These are phyloP conservation scores for Emmonsiellopsis sp. DNA, from an alignment of 2,329 filamentous ascomycete species.

Conservation along the genomic window DNA sequence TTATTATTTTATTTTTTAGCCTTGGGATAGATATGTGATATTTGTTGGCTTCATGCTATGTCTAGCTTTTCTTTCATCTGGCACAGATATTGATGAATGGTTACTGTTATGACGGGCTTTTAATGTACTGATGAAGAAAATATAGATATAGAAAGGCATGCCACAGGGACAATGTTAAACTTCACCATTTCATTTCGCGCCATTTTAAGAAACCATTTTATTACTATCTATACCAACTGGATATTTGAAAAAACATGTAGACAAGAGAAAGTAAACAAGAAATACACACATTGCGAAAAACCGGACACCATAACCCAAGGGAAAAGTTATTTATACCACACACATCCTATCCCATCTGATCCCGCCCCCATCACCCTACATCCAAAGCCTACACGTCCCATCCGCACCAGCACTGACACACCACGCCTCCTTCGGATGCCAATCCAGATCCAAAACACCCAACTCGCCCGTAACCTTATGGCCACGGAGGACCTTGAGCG, in stretches of 20 bases:
- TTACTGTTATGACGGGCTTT: too few relatives aligned
- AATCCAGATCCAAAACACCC: conserved; percentile 88
- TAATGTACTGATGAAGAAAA: too few relatives aligned
- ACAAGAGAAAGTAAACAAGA: background rate
- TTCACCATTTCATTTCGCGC: background rate
- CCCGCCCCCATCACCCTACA: conserved; percentile 29
- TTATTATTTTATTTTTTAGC: background rate
- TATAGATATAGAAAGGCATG: background rate
- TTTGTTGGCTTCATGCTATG: too few relatives aligned
- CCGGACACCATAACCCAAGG: background rate
- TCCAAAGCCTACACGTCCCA: conserved; percentile 86
- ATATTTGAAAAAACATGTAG: background rate
- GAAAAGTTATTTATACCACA: background rate
- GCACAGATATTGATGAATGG: too few relatives aligned
- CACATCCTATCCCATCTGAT: background rate
- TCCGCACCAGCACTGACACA: conserved; percentile 89
- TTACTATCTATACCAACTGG: background rate
- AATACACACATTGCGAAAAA: background rate
- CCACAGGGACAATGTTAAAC: background rate
- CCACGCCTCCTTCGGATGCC: conserved; percentile 94
- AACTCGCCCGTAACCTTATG: conserved; percentile 79
- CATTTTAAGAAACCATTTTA: background rate
- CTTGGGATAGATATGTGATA: conserved; percentile 5
- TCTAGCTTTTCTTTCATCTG: too few relatives aligned
- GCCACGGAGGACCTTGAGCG: conserved; percentile 84